phyloP scores from a whole-genome alignment of 2,329 filamentous ascomycete genomes.

The Cordyceps tenuipes region DNA sequence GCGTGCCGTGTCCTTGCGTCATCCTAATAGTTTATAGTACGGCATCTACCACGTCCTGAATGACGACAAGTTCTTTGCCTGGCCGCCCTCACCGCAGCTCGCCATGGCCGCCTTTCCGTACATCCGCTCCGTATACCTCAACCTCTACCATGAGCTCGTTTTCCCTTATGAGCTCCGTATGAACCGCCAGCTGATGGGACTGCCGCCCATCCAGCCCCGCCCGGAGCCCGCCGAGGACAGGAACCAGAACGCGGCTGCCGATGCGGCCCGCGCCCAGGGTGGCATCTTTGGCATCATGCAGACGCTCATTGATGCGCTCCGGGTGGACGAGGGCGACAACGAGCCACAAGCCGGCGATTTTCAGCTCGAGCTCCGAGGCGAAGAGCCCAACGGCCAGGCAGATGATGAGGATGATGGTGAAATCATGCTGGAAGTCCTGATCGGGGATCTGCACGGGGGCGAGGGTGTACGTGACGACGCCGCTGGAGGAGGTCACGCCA shows the following conservation, averaged over 20 bases:
- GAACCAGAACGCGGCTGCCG: not conserved
- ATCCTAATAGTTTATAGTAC: slow-evolving; percentile 30
- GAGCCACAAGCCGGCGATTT: not conserved
- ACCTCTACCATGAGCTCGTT: slow-evolving; percentile 38
- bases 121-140: slow-evolving; percentile 36
- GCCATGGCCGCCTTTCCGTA: slow-evolving; percentile 43
- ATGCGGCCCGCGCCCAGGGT: slow-evolving; percentile 14
- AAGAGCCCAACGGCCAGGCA: slow-evolving; percentile 14
- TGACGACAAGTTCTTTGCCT: slow-evolving; percentile 36
- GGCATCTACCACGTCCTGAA: slow-evolving; percentile 37
- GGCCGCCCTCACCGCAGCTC: slow-evolving; percentile 47
- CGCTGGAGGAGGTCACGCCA: not conserved
- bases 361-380: not conserved
- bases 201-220: slow-evolving; percentile 23
- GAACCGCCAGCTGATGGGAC: slow-evolving; percentile 37
- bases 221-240: slow-evolving; percentile 10
- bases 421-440: slow-evolving; percentile 27
- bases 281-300: slow-evolving; percentile 29
- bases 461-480: slow-evolving; percentile 3
- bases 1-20: not conserved
- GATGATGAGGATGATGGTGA: slow-evolving; percentile 20
- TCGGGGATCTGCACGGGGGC: slow-evolving; percentile 23
- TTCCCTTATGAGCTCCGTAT: slow-evolving; percentile 39
- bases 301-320: slow-evolving; percentile 28
- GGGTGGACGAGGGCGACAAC: slow-evolving; percentile 26